Evolutionary conservation across 805 yeast genomes (phyloP), one percentile per base, ranked within the genome.

Genomic region (Candida hispaniensis): DNA sequence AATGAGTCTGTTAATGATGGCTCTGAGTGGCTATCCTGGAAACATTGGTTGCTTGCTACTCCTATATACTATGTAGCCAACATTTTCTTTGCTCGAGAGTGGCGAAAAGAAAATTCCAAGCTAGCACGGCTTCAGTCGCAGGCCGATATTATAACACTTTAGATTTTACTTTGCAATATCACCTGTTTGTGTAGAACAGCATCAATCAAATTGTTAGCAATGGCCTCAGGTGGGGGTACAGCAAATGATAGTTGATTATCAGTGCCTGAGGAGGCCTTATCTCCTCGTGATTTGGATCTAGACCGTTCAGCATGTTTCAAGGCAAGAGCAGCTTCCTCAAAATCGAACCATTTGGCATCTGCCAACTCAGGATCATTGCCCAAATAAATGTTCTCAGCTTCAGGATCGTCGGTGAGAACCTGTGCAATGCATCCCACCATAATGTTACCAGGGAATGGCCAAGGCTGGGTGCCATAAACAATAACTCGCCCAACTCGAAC

Each of bases 391-490:
- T 45, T 50, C 4, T 41, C 46, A 7, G 40, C 19, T 5, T 6
- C 2, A 5, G 41, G 50, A 48, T 79, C 88, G 47, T 75, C 74
- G 4, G 48, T 54, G 44, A 78, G 70, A 49, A 73, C 69, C n/a
- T 82, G 91, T 19, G 69, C 95, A 38, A 85, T 54, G 55, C 96
- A 86, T 7, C 97, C 97, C 46, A 88, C 69, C 97, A 88, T 88
- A 47, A 88, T 58, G 52, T 78, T 83, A 0, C 82, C 85, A 1
- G 97, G 97, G 56, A 75, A 88, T 11, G 98, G 98, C 98, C 98
- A 88, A 3, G 98, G 97, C 58, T 88, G 97, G 8, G 91, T 71
- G 47, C 73, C 64, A 14, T 77, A 58, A 35, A 88, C 66, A 34
- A 64, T 57, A 17, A 88, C 78, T 3, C 67, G 54, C 9, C 60